Conservation (phyloP, 1,284 basidiomycete genomes). For the Rhodofomes roseus region DNA sequence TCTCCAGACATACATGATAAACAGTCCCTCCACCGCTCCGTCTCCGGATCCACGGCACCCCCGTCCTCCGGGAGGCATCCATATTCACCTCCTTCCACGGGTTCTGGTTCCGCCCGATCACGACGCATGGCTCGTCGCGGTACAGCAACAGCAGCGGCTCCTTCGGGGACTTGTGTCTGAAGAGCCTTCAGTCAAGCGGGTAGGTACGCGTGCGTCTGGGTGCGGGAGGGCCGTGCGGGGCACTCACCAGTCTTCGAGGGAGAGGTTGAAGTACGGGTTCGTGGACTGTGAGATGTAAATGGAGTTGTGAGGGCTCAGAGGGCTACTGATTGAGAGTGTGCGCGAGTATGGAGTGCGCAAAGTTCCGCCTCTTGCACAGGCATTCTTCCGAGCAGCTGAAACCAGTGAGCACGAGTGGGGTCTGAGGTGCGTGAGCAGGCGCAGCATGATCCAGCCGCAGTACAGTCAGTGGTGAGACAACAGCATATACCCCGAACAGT, state of each 20-base stretch:
- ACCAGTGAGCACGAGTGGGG: not conserved
- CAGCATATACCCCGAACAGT: too few species aligned
- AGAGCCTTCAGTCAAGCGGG: conserved; percentile 57
- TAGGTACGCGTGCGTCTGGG: not conserved
- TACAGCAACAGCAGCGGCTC: conserved; percentile 85
- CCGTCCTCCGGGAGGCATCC: conserved; percentile 41
- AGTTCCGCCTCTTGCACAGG: not conserved
- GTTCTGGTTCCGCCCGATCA: conserved; percentile 97
- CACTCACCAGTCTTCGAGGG: conserved; percentile 88
- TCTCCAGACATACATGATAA: conserved; percentile 73
- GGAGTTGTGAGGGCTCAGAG: conserved; percentile 36
- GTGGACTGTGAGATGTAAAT: conserved; percentile 83
- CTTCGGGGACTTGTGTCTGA: conserved; percentile 66
- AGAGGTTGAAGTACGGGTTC: conserved; percentile 91
- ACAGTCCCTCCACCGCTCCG: conserved; percentile 97
- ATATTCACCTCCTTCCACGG: conserved; percentile 97
- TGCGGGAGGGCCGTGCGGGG: not conserved
- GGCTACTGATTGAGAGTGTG: not conserved
- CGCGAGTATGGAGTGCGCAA: not conserved
- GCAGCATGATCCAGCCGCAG: not conserved
- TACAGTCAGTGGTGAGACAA: too few species aligned
- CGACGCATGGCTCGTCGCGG: conserved; percentile 85
- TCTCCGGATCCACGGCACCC: conserved; percentile 80
- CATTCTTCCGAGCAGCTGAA: not conserved
- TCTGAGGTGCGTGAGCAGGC: not conserved